Evolutionary conservation across 768 basidiomycete species (phyloP).

Genomic region (Tricholoma hemisulphureum): DNA sequence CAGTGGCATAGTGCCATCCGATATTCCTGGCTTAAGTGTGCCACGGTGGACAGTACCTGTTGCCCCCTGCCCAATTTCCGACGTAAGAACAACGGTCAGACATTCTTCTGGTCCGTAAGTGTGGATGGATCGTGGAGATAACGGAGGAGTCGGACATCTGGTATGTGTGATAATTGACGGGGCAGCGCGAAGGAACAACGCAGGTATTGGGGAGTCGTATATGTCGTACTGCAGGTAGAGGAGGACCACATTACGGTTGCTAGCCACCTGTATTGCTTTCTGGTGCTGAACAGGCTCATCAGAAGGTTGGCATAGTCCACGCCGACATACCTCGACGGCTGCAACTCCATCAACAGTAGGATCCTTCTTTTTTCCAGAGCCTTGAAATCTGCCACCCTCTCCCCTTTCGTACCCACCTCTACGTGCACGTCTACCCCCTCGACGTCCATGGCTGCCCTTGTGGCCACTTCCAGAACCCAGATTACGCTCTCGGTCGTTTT

Average conservation of each 20-base stretch:
- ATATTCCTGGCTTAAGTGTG: conserved; percentile 14
- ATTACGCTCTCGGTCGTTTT: conserved; percentile 1
- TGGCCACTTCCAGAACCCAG: neutral
- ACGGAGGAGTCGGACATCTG: conserved; percentile 2
- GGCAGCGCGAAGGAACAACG: conserved; percentile 10
- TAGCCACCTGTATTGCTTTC: conserved; percentile 1
- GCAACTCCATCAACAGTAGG: conserved; percentile 3
- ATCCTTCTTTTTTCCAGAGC: conserved; percentile 10
- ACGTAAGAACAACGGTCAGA: conserved; percentile 15
- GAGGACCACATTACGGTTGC: conserved; percentile 6
- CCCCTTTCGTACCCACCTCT: conserved; percentile 6
- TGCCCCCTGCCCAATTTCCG: conserved; percentile 18
- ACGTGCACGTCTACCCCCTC: neutral
- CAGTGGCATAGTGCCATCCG: conserved; percentile 4
- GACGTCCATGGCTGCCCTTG: neutral
- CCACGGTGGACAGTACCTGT: conserved; percentile 17
- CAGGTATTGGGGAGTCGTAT: conserved; percentile 9
- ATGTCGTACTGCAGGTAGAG: conserved; percentile 10
- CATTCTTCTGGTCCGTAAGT: conserved; percentile 12
- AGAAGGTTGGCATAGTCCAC: conserved; percentile 7
- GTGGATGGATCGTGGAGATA: conserved; percentile 12
- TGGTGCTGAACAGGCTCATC: conserved; percentile 7
- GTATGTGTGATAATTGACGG: conserved; percentile 7
- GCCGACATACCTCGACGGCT: conserved; percentile 8
- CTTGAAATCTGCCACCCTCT: conserved; percentile 7